Conservation (phyloP, 257 asterid genomes). For the Ligustrum vulgare region DNA sequence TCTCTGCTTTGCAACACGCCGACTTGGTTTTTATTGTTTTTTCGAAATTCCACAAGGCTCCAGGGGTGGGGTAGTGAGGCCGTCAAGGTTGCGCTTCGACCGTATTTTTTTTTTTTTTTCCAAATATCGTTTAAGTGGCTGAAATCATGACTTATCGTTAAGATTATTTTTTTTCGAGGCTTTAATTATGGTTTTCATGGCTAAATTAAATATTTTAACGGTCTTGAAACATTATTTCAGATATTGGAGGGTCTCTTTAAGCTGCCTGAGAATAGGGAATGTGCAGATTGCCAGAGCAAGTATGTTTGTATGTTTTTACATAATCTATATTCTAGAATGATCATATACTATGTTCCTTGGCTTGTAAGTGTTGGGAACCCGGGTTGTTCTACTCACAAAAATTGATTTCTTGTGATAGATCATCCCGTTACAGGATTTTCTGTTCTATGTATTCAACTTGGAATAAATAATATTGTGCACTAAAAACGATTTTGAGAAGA, state of each 20-base stretch:
- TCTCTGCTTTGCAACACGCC: neutral
- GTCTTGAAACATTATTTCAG: conserved; percentile 35
- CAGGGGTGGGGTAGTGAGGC: no score
- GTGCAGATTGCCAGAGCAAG: conserved; percentile 90
- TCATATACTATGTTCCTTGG: neutral
- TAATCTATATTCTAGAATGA: neutral
- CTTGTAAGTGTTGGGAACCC: no score
- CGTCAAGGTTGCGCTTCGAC: no score
- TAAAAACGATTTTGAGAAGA: no score
- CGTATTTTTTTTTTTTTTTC: no score
- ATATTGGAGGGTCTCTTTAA: conserved; percentile 71
- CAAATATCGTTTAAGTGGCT: no score
- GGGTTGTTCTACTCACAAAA: no score
- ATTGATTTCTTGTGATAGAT: no score
- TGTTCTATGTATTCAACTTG: no score
- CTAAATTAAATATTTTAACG: conserved; percentile 16
- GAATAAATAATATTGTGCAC: no score
- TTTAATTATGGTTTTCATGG: neutral
- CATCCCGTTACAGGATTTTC: no score
- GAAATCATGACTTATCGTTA: neutral
- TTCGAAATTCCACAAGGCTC: no score
- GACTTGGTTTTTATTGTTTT: neutral
- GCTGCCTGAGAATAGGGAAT: conserved; percentile 82
- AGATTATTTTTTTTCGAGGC: neutral
- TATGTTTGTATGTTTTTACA: conserved; percentile 31